These are phyloP conservation scores for Hanseniaspora valbyensis DNA, from an alignment of 805 yeast genomes.

Conservation along the genomic window DNA sequence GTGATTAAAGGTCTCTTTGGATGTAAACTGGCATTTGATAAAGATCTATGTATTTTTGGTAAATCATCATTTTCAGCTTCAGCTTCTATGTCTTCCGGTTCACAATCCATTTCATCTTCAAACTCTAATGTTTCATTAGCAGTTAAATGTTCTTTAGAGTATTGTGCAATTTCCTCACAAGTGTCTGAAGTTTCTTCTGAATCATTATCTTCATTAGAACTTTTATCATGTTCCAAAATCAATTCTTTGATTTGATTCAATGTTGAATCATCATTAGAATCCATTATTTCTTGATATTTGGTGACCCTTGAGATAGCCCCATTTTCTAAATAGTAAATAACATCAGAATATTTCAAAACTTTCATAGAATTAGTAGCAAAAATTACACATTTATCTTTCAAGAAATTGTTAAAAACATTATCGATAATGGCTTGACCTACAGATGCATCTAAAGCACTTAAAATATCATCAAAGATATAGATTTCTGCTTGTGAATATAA, in stretches of 20 bases:
- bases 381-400: conserved; percentile 42
- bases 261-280: conserved; percentile 15
- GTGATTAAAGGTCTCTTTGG: conserved; percentile 30
- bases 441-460: conserved; percentile 67
- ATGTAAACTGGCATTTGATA: conserved; percentile 52
- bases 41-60: conserved; percentile 36
- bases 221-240: conserved; percentile 26
- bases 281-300: conserved; percentile 40
- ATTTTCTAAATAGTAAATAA: conserved; percentile 47
- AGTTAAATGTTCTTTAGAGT: conserved; percentile 2
- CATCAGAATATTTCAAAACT: conserved; percentile 47
- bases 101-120: background rate
- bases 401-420: conserved; percentile 40
- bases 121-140: conserved; percentile 23
- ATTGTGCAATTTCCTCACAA: conserved; percentile 18
- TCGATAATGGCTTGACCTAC: conserved; percentile 49
- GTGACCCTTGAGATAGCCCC: conserved; percentile 51
- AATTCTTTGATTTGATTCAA: conserved; percentile 29
- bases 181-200: background rate
- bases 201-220: conserved; percentile 16
- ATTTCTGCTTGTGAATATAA: conserved; percentile 52
- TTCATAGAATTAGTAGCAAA: conserved; percentile 49
- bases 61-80: background rate
- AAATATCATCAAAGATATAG: conserved; percentile 50
- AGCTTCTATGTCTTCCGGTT: background rate